Conservation (phyloP, 2,329 filamentous ascomycete species). For the Aspergillus sp. region DNA sequence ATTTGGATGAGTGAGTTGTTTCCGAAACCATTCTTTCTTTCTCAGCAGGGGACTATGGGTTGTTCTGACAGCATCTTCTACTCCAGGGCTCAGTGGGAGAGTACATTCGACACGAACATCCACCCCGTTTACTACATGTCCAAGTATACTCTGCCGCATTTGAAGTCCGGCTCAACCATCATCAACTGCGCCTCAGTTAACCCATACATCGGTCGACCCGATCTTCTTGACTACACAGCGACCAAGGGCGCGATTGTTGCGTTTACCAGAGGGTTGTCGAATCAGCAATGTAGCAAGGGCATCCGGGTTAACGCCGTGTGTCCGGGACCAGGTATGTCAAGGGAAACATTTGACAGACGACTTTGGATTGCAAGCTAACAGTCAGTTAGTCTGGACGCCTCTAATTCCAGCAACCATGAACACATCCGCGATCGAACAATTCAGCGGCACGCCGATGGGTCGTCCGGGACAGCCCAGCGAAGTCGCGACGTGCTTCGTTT, state of each 20-base stretch:
- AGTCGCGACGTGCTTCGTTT: slow-evolving; percentile 79
- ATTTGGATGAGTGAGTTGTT: slow-evolving; percentile 61
- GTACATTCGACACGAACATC: slow-evolving; percentile 81
- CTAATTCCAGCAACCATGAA: slow-evolving; percentile 73
- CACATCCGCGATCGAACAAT: slow-evolving; percentile 68
- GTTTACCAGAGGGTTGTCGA: slow-evolving; percentile 75
- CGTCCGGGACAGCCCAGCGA: slow-evolving; percentile 77
- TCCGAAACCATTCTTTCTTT: not conserved
- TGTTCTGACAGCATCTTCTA: not conserved
- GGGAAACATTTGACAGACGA: not conserved
- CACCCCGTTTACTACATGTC: slow-evolving; percentile 78
- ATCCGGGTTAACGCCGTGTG: slow-evolving; percentile 77
- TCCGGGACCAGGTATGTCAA: slow-evolving; percentile 61
- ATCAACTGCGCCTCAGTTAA: slow-evolving; percentile 88
- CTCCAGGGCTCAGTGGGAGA: slow-evolving; percentile 69
- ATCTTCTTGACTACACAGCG: slow-evolving; percentile 78
- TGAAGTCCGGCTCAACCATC: slow-evolving; percentile 71
- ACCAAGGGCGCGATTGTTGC: slow-evolving; percentile 72
- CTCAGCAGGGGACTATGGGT: not conserved
- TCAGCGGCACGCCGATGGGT: slow-evolving; percentile 70
- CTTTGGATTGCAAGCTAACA: not conserved
- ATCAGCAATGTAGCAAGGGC: slow-evolving; percentile 69
- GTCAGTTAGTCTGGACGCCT: slow-evolving; percentile 66
- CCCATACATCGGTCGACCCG: slow-evolving; percentile 75
- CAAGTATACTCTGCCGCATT: slow-evolving; percentile 73